phyloP scores from a whole-genome alignment of 352 stramenopile species.

The Pythium coloratum region DNA sequence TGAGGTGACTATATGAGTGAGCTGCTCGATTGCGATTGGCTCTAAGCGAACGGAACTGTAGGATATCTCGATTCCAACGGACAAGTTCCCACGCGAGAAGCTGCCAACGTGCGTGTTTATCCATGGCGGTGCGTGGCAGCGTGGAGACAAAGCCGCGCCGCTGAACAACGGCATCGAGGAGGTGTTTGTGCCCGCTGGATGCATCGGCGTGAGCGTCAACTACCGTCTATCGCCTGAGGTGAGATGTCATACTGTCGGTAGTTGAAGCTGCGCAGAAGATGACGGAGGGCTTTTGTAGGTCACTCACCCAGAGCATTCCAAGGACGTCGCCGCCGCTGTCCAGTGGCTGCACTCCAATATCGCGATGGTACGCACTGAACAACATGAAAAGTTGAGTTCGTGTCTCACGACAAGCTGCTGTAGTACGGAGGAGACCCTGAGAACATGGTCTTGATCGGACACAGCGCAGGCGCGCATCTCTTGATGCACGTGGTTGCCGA shows the following conservation, averaged over 20 bases:
- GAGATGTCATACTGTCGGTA: background rate
- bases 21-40: background rate
- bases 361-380: slow-evolving; percentile 42
- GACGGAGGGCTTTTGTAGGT: slow-evolving; percentile 24
- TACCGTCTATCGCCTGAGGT: slow-evolving; percentile 83
- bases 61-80: slow-evolving; percentile 64
- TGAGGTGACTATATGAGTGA: background rate
- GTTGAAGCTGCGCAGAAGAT: background rate
- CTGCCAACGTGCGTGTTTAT: slow-evolving; percentile 79
- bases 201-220: slow-evolving; percentile 70
- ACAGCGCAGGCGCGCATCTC: slow-evolving; percentile 80
- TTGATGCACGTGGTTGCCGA: slow-evolving; percentile 71
- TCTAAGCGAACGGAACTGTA: slow-evolving; percentile 10
- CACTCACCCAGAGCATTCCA: slow-evolving; percentile 61
- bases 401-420: background rate
- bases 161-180: slow-evolving; percentile 68
- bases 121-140: slow-evolving; percentile 83
- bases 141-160: slow-evolving; percentile 68
- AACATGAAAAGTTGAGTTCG: background rate
- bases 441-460: slow-evolving; percentile 59
- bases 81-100: slow-evolving; percentile 28
- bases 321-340: slow-evolving; percentile 61
- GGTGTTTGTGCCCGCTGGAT: slow-evolving; percentile 53
- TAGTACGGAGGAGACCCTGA: slow-evolving; percentile 75
- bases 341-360: slow-evolving; percentile 70